Evolutionary conservation across 164 flowering plant species (phyloP).

Genomic region (Taxillus chinensis): DNA sequence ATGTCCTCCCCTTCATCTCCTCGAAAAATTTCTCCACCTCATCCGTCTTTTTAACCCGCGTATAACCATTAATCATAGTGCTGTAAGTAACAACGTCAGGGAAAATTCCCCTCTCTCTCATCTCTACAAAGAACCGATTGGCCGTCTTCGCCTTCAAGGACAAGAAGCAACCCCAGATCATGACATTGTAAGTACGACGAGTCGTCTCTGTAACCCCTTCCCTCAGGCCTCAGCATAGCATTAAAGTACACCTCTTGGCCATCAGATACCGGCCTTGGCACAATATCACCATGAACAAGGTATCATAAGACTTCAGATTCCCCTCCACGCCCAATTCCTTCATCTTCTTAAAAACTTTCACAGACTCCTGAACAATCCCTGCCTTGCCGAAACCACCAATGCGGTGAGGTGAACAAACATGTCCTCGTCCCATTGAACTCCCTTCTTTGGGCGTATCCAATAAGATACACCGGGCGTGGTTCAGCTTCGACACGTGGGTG

Average conservation of each 20-base stretch:
- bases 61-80: constrained; percentile 67
- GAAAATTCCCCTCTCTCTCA: constrained; percentile 50
- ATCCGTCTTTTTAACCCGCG: constrained; percentile 53
- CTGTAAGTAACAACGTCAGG: constrained; percentile 72
- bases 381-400: constrained; percentile 75
- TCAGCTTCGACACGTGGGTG: constrained; percentile 53
- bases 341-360: constrained; percentile 72
- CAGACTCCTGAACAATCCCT: constrained; percentile 91
- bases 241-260: constrained; percentile 86
- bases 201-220: constrained; percentile 80
- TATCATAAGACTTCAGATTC: constrained; percentile 52
- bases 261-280: constrained; percentile 73
- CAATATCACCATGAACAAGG: constrained; percentile 69
- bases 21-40: constrained; percentile 68
- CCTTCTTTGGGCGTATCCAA: constrained; percentile 85
- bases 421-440: constrained; percentile 74
- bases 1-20: constrained; percentile 69
- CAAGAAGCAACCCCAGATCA: constrained; percentile 86
- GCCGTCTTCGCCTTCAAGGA: constrained; percentile 78
- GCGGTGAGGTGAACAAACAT: constrained; percentile 61
- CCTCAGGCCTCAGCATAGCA: constrained; percentile 60
- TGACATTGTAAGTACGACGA: constrained; percentile 56
- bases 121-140: constrained; percentile 66
- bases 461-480: constrained; percentile 85
- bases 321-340: constrained; percentile 65